phyloP scores from a whole-genome alignment of 768 basidiomycete genomes.

The Strobilomyces echinocephalus region DNA sequence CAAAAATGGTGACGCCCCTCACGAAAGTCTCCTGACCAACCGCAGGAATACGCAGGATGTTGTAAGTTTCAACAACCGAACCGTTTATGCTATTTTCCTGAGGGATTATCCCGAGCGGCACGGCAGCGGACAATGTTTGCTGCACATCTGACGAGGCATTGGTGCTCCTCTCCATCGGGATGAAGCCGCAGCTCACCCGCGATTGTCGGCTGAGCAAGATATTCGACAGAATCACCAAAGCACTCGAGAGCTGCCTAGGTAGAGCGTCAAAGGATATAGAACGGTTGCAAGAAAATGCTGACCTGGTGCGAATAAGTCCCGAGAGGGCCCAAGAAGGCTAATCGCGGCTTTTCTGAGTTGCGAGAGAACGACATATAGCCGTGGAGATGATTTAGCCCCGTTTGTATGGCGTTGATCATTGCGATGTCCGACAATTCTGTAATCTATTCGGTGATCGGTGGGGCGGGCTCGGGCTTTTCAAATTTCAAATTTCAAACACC shows the following conservation, averaged over 20 bases:
- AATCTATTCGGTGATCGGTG: too few species aligned
- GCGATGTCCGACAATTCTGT: neutral
- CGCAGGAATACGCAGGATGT: conserved; percentile 44
- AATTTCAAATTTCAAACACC: too few species aligned
- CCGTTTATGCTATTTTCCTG: conserved; percentile 80
- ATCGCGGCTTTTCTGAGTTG: conserved; percentile 14
- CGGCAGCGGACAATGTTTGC: conserved; percentile 40
- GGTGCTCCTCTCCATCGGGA: neutral
- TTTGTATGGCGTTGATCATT: neutral
- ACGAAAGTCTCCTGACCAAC: conserved; percentile 46
- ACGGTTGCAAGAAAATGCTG: conserved; percentile 1
- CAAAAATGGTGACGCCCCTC: conserved; percentile 53
- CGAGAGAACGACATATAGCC: conserved; percentile 5
- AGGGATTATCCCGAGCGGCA: conserved; percentile 60
- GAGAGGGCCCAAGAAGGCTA: conserved; percentile 62
- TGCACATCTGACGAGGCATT: conserved; percentile 49
- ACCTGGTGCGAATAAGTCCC: conserved; percentile 74
- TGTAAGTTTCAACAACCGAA: conserved; percentile 69
- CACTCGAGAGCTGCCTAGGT: conserved; percentile 43
- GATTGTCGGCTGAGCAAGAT: conserved; percentile 39
- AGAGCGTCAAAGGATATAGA: conserved; percentile 20
- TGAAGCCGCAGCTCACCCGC: conserved; percentile 28
- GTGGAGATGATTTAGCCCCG: conserved; percentile 7
- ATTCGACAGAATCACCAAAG: conserved; percentile 45
- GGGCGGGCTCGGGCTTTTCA: too few species aligned